These are phyloP conservation scores for Firmiana major DNA, from an alignment of 345 rosid genomes.

Conservation along the genomic window DNA sequence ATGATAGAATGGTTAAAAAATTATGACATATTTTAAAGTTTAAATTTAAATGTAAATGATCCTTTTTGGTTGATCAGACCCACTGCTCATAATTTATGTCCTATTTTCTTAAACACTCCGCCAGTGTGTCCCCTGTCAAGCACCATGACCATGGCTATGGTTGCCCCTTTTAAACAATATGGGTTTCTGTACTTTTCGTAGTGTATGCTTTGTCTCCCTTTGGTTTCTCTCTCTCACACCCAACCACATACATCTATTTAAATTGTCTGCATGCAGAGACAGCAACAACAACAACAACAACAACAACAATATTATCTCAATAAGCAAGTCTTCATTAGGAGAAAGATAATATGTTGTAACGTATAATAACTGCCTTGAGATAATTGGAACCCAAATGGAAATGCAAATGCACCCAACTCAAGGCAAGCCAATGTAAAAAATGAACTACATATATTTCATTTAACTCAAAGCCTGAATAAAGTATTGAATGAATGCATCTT, in stretches of 20 bases:
- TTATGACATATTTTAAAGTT: no score
- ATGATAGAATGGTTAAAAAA: no score
- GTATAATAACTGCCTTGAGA: background rate
- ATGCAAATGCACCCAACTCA: background rate
- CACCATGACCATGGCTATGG: background rate
- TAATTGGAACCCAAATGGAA: background rate
- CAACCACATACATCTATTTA: background rate
- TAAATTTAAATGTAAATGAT: no score
- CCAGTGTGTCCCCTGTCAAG: background rate
- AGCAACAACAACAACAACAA: background rate
- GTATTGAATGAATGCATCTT: background rate
- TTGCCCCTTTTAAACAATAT: background rate
- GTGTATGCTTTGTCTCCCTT: slow-evolving; percentile 5
- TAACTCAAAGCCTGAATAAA: background rate
- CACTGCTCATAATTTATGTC: background rate
- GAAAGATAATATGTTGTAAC: background rate
- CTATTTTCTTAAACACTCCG: no score
- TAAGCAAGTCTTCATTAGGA: background rate
- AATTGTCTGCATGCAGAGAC: background rate
- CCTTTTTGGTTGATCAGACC: no score
- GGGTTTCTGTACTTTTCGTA: slow-evolving; percentile 16
- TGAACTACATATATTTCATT: background rate
- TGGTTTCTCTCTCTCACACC: no score
- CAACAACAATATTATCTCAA: background rate
- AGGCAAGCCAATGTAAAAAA: background rate